These are phyloP conservation scores for Phyllosticta paracitricarpa DNA, from an alignment of 2,329 filamentous ascomycete species.

Conservation along the genomic window DNA sequence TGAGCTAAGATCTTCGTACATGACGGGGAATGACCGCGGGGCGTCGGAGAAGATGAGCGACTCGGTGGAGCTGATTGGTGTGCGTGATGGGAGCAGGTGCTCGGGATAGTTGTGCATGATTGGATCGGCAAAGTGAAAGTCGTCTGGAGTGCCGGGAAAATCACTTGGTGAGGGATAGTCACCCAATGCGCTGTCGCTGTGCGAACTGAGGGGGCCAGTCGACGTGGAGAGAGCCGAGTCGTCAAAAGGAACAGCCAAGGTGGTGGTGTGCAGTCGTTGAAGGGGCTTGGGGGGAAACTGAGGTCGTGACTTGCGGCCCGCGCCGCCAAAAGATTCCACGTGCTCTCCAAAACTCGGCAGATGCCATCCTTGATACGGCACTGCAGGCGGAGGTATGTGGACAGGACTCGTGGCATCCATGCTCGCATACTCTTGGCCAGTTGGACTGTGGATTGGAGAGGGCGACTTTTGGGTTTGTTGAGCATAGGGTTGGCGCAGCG, in stretches of 20 bases:
- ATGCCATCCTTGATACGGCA: constrained; percentile 25
- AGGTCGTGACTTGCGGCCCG: constrained; percentile 28
- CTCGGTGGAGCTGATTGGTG: constrained; percentile 29
- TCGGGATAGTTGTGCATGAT: constrained; percentile 25
- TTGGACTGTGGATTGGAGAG: constrained; percentile 10
- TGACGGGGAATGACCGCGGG: constrained; percentile 26
- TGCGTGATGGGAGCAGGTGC: constrained; percentile 23
- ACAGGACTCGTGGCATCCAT: constrained; percentile 30
- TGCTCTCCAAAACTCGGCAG: constrained; percentile 30
- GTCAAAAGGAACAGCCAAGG: constrained; percentile 31
- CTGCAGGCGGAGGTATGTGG: constrained; percentile 28
- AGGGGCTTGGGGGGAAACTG: constrained; percentile 30
- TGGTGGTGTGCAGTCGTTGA: constrained; percentile 33
- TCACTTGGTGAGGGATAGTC: constrained; percentile 39
- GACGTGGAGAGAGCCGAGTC: constrained; percentile 34
- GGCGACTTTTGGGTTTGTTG: constrained; percentile 6
- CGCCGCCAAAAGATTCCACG: constrained; percentile 25
- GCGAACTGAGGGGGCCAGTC: constrained; percentile 36
- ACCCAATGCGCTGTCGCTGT: constrained; percentile 29
- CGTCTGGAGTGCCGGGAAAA: constrained; percentile 37
- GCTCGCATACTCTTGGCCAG: constrained; percentile 25
- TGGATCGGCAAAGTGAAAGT: constrained; percentile 31
- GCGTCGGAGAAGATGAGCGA: constrained; percentile 25
- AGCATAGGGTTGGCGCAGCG: background rate
- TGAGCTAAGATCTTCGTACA: constrained; percentile 32